phyloP scores from a whole-genome alignment of 306 rosid species.

The Glycine tomentella region DNA sequence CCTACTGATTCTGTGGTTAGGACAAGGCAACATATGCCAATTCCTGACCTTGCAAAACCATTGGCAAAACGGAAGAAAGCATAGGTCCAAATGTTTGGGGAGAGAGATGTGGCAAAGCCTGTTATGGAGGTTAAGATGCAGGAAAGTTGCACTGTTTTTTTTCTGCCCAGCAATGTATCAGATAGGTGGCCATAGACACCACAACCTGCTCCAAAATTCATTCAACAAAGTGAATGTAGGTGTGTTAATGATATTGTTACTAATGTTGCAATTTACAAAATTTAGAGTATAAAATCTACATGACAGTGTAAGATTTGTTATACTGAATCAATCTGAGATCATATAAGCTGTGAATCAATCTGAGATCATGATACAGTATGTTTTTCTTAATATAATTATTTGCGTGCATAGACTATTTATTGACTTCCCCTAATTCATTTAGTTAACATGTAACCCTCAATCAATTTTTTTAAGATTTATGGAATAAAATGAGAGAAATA shows the following conservation, averaged over 20 bases:
- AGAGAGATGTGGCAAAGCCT: constrained; percentile 38
- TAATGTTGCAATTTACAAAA: background rate
- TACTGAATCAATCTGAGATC: no score
- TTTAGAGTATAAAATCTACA: no score
- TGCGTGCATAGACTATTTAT: no score
- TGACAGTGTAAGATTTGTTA: no score
- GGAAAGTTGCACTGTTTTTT: constrained; percentile 39
- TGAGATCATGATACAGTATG: background rate
- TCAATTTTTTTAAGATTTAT: no score
- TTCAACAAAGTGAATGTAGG: background rate
- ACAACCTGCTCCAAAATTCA: constrained; percentile 38
- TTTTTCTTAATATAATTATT: no score
- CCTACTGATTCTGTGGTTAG: constrained; percentile 49
- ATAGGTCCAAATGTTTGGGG: constrained; percentile 43
- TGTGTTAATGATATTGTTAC: background rate
- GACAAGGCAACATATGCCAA: constrained; percentile 46
- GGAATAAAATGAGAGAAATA: no score
- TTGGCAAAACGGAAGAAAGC: constrained; percentile 44
- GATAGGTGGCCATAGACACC: constrained; percentile 46
- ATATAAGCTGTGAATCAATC: background rate
- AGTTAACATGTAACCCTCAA: no score
- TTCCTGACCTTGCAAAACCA: constrained; percentile 47
- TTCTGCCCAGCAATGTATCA: constrained; percentile 48
- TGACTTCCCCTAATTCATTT: no score
- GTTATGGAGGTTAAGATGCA: constrained; percentile 50